Conservation (phyloP, 2,329 filamentous ascomycete species). For the Ciborinia camelliae region DNA sequence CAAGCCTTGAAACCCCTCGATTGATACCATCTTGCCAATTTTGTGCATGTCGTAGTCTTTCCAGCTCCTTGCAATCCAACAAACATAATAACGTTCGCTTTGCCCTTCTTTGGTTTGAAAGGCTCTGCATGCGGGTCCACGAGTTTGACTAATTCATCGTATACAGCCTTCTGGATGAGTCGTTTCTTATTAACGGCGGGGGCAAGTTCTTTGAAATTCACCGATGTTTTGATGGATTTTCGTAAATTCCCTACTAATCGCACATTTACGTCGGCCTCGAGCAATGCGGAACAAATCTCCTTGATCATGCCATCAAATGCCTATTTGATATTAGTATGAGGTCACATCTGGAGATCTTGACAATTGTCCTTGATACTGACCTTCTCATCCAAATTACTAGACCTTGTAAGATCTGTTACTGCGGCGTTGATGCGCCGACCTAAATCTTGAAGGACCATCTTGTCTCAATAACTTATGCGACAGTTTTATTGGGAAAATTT, state of each 20-base stretch:
- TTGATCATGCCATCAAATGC: constrained; percentile 98
- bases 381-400: constrained; percentile 95
- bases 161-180: constrained; percentile 95
- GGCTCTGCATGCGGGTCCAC: constrained; percentile 94
- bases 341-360: constrained; percentile 5
- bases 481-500: background rate
- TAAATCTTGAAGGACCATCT: constrained; percentile 98
- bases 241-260: constrained; percentile 86
- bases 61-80: constrained; percentile 96
- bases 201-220: constrained; percentile 93
- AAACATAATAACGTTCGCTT: constrained; percentile 98
- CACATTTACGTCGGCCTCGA: constrained; percentile 97
- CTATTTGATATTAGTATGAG: constrained; percentile 48
- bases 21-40: constrained; percentile 92
- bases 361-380: constrained; percentile 43
- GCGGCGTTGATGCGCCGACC: constrained; percentile 98
- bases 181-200: constrained; percentile 97
- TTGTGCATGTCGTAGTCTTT: constrained; percentile 98
- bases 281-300: constrained; percentile 91
- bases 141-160: constrained; percentile 91
- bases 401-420: constrained; percentile 86
- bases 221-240: constrained; percentile 83
- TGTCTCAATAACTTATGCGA: constrained; percentile 25
- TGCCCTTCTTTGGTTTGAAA: constrained; percentile 96
- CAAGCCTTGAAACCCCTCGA: constrained; percentile 89